phyloP scores from a whole-genome alignment of 352 stramenopile species.

The Phytophthora pini region DNA sequence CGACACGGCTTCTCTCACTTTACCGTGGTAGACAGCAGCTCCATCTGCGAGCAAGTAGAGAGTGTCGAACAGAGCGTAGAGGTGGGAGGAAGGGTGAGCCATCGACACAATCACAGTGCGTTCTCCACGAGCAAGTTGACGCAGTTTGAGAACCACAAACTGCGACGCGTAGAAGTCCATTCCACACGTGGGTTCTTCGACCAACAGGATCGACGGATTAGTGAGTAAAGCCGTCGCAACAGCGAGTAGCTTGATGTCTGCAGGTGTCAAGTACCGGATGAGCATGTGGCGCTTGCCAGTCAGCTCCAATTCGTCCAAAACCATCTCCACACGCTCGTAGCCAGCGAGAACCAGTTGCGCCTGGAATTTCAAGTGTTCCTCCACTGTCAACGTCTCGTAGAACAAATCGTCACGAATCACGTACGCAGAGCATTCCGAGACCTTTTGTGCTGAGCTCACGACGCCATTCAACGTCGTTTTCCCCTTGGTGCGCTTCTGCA shows the following conservation, averaged over 20 bases:
- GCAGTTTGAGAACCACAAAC: slow-evolving; percentile 54
- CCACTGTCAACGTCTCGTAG: slow-evolving; percentile 45
- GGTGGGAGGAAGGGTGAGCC: slow-evolving; percentile 78
- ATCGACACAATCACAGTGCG: slow-evolving; percentile 92
- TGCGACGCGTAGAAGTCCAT: slow-evolving; percentile 71
- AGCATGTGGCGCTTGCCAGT: slow-evolving; percentile 28
- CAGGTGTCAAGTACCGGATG: slow-evolving; percentile 37
- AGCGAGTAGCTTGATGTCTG: slow-evolving; percentile 81
- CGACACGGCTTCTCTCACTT: slow-evolving; percentile 47
- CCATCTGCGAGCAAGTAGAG: slow-evolving; percentile 66
- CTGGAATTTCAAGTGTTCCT: slow-evolving; percentile 46
- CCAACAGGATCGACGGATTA: slow-evolving; percentile 81
- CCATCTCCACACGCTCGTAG: slow-evolving; percentile 33
- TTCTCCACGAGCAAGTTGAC: slow-evolving; percentile 77
- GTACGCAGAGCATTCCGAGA: slow-evolving; percentile 18
- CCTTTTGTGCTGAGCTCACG: slow-evolving; percentile 2
- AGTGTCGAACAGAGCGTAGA: slow-evolving; percentile 63
- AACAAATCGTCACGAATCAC: slow-evolving; percentile 36
- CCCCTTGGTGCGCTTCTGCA: slow-evolving; percentile 27
- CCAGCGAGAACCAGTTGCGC: slow-evolving; percentile 21
- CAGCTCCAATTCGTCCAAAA: slow-evolving; percentile 42
- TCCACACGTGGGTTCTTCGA: slow-evolving; percentile 84
- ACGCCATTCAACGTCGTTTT: slow-evolving; percentile 39
- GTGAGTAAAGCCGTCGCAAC: slow-evolving; percentile 84
- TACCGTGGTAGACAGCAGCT: slow-evolving; percentile 63